Conservation (phyloP, 257 asterid genomes). For the Forsythia suspensa region DNA sequence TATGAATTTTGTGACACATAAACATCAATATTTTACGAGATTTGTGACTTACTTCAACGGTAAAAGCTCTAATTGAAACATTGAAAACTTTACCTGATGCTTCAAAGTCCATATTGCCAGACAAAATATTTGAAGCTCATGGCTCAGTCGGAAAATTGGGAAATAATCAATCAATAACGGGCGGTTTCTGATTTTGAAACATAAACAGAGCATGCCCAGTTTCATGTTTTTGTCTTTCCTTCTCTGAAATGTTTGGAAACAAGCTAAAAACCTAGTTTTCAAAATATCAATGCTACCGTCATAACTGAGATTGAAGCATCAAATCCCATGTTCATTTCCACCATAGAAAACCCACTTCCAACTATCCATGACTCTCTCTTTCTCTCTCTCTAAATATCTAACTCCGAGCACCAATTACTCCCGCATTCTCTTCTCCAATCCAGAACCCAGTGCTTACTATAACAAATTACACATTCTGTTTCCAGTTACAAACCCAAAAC, state of each 20-base stretch:
- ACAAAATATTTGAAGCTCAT: neutral
- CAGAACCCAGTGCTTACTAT: neutral
- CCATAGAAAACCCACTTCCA: neutral
- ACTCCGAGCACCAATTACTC: neutral
- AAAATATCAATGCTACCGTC: neutral
- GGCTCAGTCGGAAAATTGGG: neutral
- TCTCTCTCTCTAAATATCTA: neutral
- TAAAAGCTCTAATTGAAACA: neutral
- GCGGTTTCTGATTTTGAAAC: neutral
- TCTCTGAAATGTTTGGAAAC: neutral
- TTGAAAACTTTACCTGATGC: neutral
- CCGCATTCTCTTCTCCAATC: neutral
- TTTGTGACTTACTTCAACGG: neutral
- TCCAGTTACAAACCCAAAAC: neutral
- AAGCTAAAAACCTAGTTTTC: neutral
- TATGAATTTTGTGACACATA: neutral
- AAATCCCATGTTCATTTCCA: neutral
- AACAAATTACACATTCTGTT: neutral
- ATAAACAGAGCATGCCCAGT: neutral
- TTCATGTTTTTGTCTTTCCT: neutral
- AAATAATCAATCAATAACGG: neutral
- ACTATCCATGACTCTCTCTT: neutral
- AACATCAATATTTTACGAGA: neutral
- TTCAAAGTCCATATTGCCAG: conserved; percentile 4
- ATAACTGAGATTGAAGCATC: neutral